Base-by-base conservation (phyloP, 306 rosid genomes). In the Prunus mira region DNA sequence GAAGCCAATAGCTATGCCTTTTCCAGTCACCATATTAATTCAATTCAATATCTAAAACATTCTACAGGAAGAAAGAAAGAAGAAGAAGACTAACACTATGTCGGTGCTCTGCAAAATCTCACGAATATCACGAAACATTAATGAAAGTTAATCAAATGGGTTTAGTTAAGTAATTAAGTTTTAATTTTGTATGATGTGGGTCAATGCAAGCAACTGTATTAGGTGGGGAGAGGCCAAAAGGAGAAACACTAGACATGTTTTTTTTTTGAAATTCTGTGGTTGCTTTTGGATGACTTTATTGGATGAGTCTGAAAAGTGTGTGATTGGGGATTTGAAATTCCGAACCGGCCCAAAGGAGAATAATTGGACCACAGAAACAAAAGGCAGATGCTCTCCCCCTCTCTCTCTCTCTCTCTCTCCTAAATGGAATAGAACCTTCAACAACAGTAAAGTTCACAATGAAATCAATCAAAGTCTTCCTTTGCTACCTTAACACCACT, bases 281-380 rank as follows among this genome's bases (percentile, higher is more conserved):
- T 77, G 85, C 88, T 82, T 90, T 80, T 78, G 19, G 49, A 45
- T 76, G 61, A 79, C 87, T 84, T 86, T 83, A 58, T 75, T 73
- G 76, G 18, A 56, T 45, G 77, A 75, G 67, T 71, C 82, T 67
- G 45, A 2, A 73, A 74, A 78, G 87, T 69, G 41, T 50, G 78
- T 81, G 78, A 65, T 76, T 82, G 14, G 70, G 60, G 73, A 34
- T 65, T 82, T 70, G 76, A 65, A 84, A 67, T 60, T 64, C 58
- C 60, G 24, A 55, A 10, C 54, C 11, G 7, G 24, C 32, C 55
- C 12, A 55, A 56, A 61, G 9, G 41, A 43, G 49, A 65, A 46
- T 43, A 73, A 58, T 3, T 67, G 84, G 87, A 79, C 84, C 87
- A 60, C 84, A 76, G 7, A 28, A 54, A 46, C 55, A 12, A 56